These are phyloP conservation scores for Zea luxurians DNA, from an alignment of 176 grass and related monocot genomes.

Conservation along the genomic window DNA sequence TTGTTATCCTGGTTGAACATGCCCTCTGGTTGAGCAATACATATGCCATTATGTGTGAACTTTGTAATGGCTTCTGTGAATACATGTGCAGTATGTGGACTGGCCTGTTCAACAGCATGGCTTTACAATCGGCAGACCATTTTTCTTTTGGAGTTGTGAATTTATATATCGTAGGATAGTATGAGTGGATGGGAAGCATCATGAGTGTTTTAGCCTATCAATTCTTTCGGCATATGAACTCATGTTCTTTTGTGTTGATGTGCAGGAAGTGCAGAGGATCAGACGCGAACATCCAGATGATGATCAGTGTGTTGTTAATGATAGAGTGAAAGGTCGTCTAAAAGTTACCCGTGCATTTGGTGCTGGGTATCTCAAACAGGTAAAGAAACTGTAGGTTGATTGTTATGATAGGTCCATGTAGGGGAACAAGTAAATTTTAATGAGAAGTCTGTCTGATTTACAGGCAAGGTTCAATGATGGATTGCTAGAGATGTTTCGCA, in stretches of 20 bases:
- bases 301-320: slow-evolving; percentile 81
- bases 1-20: slow-evolving; percentile 9
- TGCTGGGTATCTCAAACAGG: slow-evolving; percentile 94
- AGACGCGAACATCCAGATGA: slow-evolving; percentile 85
- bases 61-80: slow-evolving; percentile 3
- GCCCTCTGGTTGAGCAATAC: background rate
- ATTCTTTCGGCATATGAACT: slow-evolving; percentile 1
- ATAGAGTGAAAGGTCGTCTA: slow-evolving; percentile 84
- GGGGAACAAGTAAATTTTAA: slow-evolving; percentile 13
- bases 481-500: slow-evolving; percentile 88
- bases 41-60: slow-evolving; percentile 18
- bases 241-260: slow-evolving; percentile 4
- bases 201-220: background rate
- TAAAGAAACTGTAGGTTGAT: slow-evolving; percentile 32
- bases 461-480: slow-evolving; percentile 80
- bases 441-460: slow-evolving; percentile 10
- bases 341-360: slow-evolving; percentile 94
- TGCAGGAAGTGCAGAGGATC: slow-evolving; percentile 86
- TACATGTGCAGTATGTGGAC: slow-evolving; percentile 1
- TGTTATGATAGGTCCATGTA: background rate
- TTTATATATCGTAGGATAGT: slow-evolving; percentile 1
- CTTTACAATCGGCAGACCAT: background rate
- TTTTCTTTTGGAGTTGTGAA: background rate
- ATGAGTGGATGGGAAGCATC: background rate
- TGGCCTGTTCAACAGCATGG: background rate